Evolutionary conservation across 2,329 filamentous ascomycete genomes (phyloP), one percentile per base, ranked within the genome.

Genomic region (Cryphonectria radicalis): DNA sequence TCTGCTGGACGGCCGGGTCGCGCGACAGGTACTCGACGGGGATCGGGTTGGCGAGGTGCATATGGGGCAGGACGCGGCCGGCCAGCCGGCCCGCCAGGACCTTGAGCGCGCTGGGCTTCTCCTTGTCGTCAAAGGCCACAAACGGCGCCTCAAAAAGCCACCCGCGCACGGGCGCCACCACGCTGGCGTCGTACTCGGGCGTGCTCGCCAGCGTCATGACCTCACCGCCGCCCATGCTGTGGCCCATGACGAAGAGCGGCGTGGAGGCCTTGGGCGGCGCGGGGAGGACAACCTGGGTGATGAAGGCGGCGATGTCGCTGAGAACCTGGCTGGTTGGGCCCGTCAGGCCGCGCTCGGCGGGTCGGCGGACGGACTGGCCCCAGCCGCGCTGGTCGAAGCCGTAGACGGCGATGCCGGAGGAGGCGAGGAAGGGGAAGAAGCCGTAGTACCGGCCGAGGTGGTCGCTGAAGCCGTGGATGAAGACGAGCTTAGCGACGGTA

Each of bases 401-500:
- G 77, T 92, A 89, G 64, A 93, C 88, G 77, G 93, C 90, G 76
- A 98, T 94, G 73, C 92, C 93, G 68, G 87, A 87, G 14, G 84
- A 82, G 32, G 92, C 91, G 64, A 98, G 87, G 19, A 82, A 83
- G 7, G 90, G 86, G 82, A 96, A 95, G 77, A 97, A 87, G 69
- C 87, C 86, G 78, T 90, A 87, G 83, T 97, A 97, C 71, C 90
- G 88, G 81, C 92, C 90, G 80, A 92, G 84, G 81, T 97, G 93
- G 81, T 97, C 95, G 80, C 90, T 94, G 85, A 95, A 98, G 77
- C 95, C 95, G 82, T 98, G 95, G 74, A 98, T 84, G 81, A 97
- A 92, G 76, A 96, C 85, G 66, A 97, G 80, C 75, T 92, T 92
- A 50, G 94, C 94, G 77, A 87, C 88, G 69, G 87, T 81, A 22